Evolutionary conservation across 2,329 filamentous ascomycete species (phyloP).

Genomic region (Aspergillus persii): DNA sequence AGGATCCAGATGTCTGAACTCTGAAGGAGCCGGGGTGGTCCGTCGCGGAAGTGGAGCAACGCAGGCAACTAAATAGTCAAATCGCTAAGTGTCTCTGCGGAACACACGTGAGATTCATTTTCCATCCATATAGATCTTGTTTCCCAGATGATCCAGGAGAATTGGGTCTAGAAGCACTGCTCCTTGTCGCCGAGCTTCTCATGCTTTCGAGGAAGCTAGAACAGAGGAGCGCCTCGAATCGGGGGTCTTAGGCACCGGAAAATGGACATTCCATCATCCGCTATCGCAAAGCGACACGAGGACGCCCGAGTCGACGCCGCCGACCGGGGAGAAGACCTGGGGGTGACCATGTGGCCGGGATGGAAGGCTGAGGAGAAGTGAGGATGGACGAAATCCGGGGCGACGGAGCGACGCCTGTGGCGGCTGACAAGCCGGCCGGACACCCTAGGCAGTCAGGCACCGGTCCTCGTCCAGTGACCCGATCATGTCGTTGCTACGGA

Average conservation of each 20-base stretch:
- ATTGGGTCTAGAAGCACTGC: neutral
- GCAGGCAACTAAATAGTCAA: conserved; percentile 4
- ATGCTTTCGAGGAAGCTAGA: neutral
- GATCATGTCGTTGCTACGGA: conserved; percentile 10
- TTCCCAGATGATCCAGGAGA: conserved; percentile 3
- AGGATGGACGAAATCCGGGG: neutral
- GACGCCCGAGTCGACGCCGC: neutral
- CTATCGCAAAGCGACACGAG: neutral
- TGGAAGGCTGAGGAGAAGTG: neutral
- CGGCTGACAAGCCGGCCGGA: neutral
- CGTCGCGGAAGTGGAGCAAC: conserved; percentile 1
- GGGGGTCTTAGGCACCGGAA: neutral
- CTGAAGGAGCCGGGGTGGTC: neutral
- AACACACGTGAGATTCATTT: neutral
- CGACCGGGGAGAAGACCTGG: neutral
- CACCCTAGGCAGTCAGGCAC: neutral
- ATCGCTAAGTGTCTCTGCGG: neutral
- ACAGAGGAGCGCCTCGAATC: neutral
- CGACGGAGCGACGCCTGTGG: neutral
- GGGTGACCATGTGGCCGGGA: conserved; percentile 5
- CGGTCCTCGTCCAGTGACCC: conserved; percentile 13
- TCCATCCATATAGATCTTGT: neutral
- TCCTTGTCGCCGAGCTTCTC: neutral
- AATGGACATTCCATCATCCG: neutral
- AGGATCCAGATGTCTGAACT: neutral